These are phyloP conservation scores for Penicillium aurantiogriseum DNA, from an alignment of 2,329 filamentous ascomycete genomes.

Conservation along the genomic window DNA sequence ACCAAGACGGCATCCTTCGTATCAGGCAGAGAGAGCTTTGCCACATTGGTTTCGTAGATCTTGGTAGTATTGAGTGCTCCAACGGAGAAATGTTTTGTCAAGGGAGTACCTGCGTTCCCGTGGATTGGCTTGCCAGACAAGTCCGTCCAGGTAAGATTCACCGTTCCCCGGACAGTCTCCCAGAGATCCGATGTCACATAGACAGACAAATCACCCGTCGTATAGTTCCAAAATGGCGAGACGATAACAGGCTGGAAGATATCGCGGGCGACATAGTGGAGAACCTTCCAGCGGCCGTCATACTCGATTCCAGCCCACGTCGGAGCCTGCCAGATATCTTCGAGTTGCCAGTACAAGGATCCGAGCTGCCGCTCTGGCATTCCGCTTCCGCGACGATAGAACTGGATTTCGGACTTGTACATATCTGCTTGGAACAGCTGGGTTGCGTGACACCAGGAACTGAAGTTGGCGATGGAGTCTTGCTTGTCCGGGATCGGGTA, in stretches of 20 bases:
- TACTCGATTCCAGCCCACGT: conserved; percentile 65
- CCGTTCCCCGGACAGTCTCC: conserved; percentile 48
- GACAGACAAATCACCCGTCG: conserved; percentile 51
- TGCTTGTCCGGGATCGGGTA: conserved; percentile 57
- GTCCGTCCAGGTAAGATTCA: conserved; percentile 53
- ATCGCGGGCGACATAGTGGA: conserved; percentile 59
- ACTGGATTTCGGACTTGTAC: conserved; percentile 60
- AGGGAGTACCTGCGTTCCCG: conserved; percentile 35
- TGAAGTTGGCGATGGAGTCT: conserved; percentile 58
- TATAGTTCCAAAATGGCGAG: conserved; percentile 55
- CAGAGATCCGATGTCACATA: conserved; percentile 61
- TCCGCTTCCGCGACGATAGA: conserved; percentile 60
- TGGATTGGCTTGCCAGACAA: conserved; percentile 48
- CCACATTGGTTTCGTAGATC: conserved; percentile 43
- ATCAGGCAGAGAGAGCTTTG: conserved; percentile 36
- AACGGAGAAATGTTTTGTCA: conserved; percentile 42
- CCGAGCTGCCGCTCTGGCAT: conserved; percentile 59
- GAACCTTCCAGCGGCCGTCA: conserved; percentile 61
- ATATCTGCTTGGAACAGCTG: conserved; percentile 65
- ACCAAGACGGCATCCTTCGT: conserved; percentile 43
- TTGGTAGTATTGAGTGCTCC: conserved; percentile 55
- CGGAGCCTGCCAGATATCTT: conserved; percentile 64
- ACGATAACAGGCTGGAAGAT: conserved; percentile 60
- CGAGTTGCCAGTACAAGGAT: conserved; percentile 63
- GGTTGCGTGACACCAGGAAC: conserved; percentile 60